Base-by-base conservation (phyloP, 768 basidiomycete species). In the Dacryopinax spathularia region DNA sequence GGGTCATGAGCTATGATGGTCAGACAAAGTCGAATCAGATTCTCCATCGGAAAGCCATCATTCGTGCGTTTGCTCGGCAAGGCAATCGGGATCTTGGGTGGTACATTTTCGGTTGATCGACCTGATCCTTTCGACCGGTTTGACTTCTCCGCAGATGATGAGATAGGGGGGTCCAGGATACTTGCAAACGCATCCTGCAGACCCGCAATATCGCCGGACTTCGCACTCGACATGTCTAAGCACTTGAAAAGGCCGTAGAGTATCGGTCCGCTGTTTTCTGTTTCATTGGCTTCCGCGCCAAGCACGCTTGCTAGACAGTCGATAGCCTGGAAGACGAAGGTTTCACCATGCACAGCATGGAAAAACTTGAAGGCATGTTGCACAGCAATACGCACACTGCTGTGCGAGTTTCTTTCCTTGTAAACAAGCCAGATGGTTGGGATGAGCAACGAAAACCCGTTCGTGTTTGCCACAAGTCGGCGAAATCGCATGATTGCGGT, bases 1-100 rank as follows among this genome's bases (percentile, higher is more conserved):
- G 84, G 78, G 70, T 89, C 84, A 66, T 89, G 85, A 5, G 87
- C 88, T 62, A 91, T 87, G 64, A 91, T 84, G 0, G 88, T 90
- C 33, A 89, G 77, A 70, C 89, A 83, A 7, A 91, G 77, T 16
- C 84, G 81, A 31, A 88, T 81, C 27, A 89, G 77, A 69, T 89
- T 78, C 65, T 86, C 85, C 68, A 86, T 76, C 20, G 76, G 76
- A 15, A 91, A 77, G 2, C 77, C 74, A 64, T 77, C 78, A 76
- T 70, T 85, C 84, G 65, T 84, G 22, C 61, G 36, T 84, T 71
- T 85, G 79, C 33, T 84, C 82, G 60, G 61, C 2, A 82, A 82
- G 60, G 84, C 73, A 29, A 78, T 75, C 37, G 81, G 71, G 1
- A 35, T 22, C 29, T 56, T 56, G 3, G 48, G 35, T 27, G 43